Evolutionary conservation across 495 filamentous ascomycete species (phyloP), one percentile per base, ranked within the genome.

Genomic region (Xylona heveae): DNA sequence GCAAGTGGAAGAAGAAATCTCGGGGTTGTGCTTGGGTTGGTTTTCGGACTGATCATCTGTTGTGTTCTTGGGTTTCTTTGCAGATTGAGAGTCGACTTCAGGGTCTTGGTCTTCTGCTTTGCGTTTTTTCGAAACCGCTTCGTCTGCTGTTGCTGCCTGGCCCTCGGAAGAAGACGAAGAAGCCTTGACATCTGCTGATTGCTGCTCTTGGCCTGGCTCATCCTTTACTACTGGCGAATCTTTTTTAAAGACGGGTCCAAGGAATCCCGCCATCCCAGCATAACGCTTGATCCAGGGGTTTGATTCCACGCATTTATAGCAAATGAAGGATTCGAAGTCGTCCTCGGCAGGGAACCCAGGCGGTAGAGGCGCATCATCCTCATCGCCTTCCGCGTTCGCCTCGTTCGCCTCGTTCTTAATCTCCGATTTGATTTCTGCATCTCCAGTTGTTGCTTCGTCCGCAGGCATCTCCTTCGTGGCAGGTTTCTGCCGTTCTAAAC

Each of bases 201-300:
- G 2, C 22, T 39, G n/a, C 4, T 19, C 24, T 24, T 28, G 17
- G 53, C 59, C 25, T 16, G 5, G 17, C 24, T 9, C 36, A 21
- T 6, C 6, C 24, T 16, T 34, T 31, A 12, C 19, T 35, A 17
- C 27, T 36, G 14, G 12, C 15, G 12, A 25, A 13, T 13, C 23
- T 7, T 25, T 13, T 8, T 31, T 53, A 38, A 49, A 65, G 0
- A 90, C 71, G 0, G 84, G 64, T 2, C 69, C 63, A 3, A 95
- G 55, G 44, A 99, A 95, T 2, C 83, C 83, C 2, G 64, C 47
- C 0, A 74, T 67, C 3, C 78, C 78, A n/a, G 81, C 84, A 43
- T 94, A 95, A 35, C 61, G 54, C 54, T 82, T 88, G 42, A 99
- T 71, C 88, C 85, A 99, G 0, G 83, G 83, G 43, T 78, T 70